phyloP scores from a whole-genome alignment of 1,284 basidiomycete species.

The Ganoderma boninense region DNA sequence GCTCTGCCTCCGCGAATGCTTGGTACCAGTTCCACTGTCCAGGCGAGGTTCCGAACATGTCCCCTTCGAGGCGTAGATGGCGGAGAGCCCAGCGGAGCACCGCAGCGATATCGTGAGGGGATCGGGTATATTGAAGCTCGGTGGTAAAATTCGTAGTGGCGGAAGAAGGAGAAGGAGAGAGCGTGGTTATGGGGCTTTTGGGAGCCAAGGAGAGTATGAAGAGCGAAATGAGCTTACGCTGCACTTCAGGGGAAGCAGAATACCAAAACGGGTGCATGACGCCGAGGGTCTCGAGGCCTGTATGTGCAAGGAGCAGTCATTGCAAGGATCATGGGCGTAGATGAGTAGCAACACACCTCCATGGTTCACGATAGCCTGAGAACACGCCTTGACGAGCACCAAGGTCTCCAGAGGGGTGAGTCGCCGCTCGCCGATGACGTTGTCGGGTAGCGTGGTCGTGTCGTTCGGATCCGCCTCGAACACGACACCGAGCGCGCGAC shows the following conservation, averaged over 20 bases:
- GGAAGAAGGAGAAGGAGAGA: constrained; percentile 56
- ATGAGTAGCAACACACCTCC: constrained; percentile 49
- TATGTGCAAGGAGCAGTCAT: not conserved
- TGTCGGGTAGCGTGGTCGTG: constrained; percentile 50
- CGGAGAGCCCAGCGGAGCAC: constrained; percentile 83
- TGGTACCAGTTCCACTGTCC: constrained; percentile 70
- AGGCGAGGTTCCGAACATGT: constrained; percentile 55
- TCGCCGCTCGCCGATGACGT: constrained; percentile 60
- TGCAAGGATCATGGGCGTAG: not conserved
- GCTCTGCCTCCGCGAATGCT: constrained; percentile 66
- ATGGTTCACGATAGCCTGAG: constrained; percentile 65
- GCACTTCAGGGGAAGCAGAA: constrained; percentile 70
- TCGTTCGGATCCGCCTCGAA: constrained; percentile 66
- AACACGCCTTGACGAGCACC: constrained; percentile 67
- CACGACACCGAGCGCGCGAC: constrained; percentile 59
- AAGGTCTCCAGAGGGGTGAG: constrained; percentile 69
- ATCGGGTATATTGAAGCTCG: constrained; percentile 68
- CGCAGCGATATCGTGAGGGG: constrained; percentile 77
- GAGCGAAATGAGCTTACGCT: constrained; percentile 73
- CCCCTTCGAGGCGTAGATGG: constrained; percentile 67
- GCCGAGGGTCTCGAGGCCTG: constrained; percentile 78
- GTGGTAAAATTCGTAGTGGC: constrained; percentile 62
- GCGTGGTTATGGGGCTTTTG: constrained; percentile 51
- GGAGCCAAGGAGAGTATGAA: constrained; percentile 71
- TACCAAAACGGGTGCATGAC: constrained; percentile 86